Base-by-base conservation (phyloP, 495 filamentous ascomycete species). In the Penicillium tannophilum region DNA sequence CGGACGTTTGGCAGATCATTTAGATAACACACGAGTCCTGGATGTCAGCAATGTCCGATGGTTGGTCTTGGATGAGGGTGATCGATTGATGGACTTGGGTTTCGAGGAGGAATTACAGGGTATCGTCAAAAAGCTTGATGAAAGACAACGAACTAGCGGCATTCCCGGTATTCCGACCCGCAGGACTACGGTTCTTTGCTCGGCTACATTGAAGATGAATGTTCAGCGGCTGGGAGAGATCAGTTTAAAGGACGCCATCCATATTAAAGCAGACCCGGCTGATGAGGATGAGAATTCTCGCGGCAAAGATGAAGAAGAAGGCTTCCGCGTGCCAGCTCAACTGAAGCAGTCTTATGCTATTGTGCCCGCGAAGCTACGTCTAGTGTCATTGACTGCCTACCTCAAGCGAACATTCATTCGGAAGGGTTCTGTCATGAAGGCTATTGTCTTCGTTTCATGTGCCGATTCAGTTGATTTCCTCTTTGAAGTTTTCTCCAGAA, bases 391-490 rank as follows among this genome's bases (percentile, higher is more conserved):
- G 44, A 86, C 89, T 42, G 89, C 92, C 1, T 79, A 91, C 28
- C 77, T 98, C 35, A 95, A 91, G 65, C 85, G 90, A 17, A 84
- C 93, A 0, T 98, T 98, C 64, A 86, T 90, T 58, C 83, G 92
- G 14, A 88, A 88, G 72, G 92, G 91, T 0, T 90, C 91, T 2
- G 86, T 94, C 20, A 95, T 93, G 86, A 97, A 98, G 72, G 88
- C 89, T 4, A 97, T 98, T 59, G 84, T 98, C 51, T 98, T 98
- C 73, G 90, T 98, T 41, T 95, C 92, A 1, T 98, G 95, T 65
- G 93, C 94, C 16, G 95, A 98, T 66, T 93, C 90, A 10, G 94
- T 98, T 47, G 92, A 98, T 67, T 98, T 96, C 69, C 92, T 96
- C 68, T 98, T 92, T 64, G 88, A 95, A 49, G 73, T 97, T n/a